Percentiles rank a stretch among this genome's conserved stretches.
phyloP scores from a whole-genome alignment of 768 basidiomycete genomes.

The Termitomyces sp. region DNA sequence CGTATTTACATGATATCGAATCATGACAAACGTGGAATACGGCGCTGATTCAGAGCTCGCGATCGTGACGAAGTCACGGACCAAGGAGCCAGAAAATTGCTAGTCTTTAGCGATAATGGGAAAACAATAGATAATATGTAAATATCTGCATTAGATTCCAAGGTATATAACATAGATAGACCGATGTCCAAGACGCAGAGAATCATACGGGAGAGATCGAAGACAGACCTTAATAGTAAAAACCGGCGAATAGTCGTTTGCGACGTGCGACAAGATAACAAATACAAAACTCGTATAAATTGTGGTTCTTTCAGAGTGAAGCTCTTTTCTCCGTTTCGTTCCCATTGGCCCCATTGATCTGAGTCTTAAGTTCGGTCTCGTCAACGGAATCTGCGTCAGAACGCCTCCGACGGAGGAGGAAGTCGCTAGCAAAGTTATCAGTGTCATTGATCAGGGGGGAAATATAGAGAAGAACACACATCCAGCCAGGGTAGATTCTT shows the following conservation, averaged over 20 bases:
- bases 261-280: not conserved
- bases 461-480: slow-evolving; percentile 39
- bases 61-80: no score
- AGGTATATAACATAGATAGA: not conserved
- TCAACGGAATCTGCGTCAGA: not conserved
- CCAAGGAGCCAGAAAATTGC: no score
- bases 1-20: no score
- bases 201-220: not conserved
- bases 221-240: not conserved
- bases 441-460: not conserved
- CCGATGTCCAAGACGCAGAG: not conserved
- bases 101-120: not conserved
- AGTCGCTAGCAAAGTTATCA: not conserved
- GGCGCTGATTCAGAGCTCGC: no score
- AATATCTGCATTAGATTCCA: not conserved
- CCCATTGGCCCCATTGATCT: not conserved
- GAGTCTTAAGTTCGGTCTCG: not conserved
- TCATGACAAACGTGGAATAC: no score
- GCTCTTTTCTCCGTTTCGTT: slow-evolving; percentile 3
- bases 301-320: not conserved
- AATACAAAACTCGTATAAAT: not conserved
- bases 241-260: not conserved
- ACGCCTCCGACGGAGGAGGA: not conserved
- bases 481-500: slow-evolving; percentile 63
- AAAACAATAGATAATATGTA: not conserved